A percentile compares a stretch with the other conserved stretches of the same genome.
phyloP scores from a whole-genome alignment of 306 rosid genomes.

The Dryas octopetala region DNA sequence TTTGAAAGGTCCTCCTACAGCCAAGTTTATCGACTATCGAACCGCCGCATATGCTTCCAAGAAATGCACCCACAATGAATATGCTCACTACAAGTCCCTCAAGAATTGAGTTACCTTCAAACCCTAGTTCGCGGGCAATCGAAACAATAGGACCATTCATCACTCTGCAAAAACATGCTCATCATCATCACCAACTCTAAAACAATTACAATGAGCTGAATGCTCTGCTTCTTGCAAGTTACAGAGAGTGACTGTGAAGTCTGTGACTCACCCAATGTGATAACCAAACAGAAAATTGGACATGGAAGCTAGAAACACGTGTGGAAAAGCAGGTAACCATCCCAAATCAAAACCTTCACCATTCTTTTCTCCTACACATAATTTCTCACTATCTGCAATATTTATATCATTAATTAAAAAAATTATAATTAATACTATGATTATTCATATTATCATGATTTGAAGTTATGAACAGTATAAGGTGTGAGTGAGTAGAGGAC shows the following conservation, averaged over 20 bases:
- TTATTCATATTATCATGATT: not conserved
- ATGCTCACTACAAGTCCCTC: slow-evolving; percentile 94
- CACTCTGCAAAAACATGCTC: slow-evolving; percentile 46
- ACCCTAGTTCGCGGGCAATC: slow-evolving; percentile 81
- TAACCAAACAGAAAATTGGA: slow-evolving; percentile 85
- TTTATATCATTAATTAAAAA: not conserved
- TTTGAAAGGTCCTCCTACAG: slow-evolving; percentile 74
- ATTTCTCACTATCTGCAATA: slow-evolving; percentile 41
- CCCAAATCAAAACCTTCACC: slow-evolving; percentile 43
- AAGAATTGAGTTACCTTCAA: slow-evolving; percentile 69
- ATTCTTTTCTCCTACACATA: slow-evolving; percentile 16
- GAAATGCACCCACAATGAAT: slow-evolving; percentile 82
- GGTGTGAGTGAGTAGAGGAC: slow-evolving; percentile 22
- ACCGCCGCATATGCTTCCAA: slow-evolving; percentile 76
- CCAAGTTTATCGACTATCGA: slow-evolving; percentile 81
- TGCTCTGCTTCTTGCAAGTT: not conserved
- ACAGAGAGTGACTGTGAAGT: not conserved
- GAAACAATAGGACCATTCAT: slow-evolving; percentile 90
- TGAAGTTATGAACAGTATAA: not conserved
- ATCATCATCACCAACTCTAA: slow-evolving; percentile 6
- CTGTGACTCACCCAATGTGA: slow-evolving; percentile 72
- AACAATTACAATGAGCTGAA: not conserved
- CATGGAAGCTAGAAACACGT: slow-evolving; percentile 68
- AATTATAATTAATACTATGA: not conserved
- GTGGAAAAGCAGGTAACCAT: slow-evolving; percentile 85